A percentile compares a stretch with the other conserved stretches of the same genome.
Conservation (phyloP, 2,329 filamentous ascomycete genomes). For the Cordyceps militaris region DNA sequence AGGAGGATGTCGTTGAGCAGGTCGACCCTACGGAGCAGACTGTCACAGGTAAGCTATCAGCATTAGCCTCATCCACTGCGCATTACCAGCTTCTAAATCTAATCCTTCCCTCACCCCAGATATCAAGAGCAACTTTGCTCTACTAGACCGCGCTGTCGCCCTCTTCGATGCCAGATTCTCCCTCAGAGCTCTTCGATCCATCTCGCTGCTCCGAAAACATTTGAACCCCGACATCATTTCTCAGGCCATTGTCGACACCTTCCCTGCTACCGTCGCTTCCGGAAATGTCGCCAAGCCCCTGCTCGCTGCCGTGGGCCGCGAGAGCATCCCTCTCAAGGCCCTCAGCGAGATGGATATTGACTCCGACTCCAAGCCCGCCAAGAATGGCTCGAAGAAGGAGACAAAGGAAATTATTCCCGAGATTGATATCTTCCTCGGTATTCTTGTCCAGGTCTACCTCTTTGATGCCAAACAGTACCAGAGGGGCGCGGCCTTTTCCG, state of each 20-base stretch:
- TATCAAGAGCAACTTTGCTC: conserved; percentile 87
- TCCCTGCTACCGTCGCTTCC: conserved; percentile 53
- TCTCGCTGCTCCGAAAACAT: conserved; percentile 91
- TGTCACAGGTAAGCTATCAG: conserved; percentile 45
- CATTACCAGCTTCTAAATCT: conserved; percentile 17
- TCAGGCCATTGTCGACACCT: conserved; percentile 75
- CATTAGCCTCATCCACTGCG: background rate
- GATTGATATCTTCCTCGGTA: conserved; percentile 81
- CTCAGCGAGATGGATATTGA: conserved; percentile 69
- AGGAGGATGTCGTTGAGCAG: conserved; percentile 48
- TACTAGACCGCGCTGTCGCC: conserved; percentile 85
- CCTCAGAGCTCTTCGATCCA: conserved; percentile 85
- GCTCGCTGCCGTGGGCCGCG: conserved; percentile 61
- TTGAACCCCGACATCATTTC: conserved; percentile 75
- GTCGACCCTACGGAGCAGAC: conserved; percentile 55
- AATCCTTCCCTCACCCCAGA: conserved; percentile 45
- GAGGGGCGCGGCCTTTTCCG: conserved; percentile 77
- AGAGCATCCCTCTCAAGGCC: conserved; percentile 54
- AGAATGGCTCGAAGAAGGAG: conserved; percentile 57
- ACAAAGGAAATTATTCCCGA: conserved; percentile 76
- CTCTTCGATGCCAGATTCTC: conserved; percentile 95
- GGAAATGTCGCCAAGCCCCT: conserved; percentile 63
- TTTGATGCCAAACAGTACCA: conserved; percentile 79
- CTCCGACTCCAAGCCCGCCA: conserved; percentile 45
- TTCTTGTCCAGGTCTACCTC: conserved; percentile 79